Evolutionary conservation across 139 green algal genomes (phyloP).

Genomic region (Chloropicon primus): DNA sequence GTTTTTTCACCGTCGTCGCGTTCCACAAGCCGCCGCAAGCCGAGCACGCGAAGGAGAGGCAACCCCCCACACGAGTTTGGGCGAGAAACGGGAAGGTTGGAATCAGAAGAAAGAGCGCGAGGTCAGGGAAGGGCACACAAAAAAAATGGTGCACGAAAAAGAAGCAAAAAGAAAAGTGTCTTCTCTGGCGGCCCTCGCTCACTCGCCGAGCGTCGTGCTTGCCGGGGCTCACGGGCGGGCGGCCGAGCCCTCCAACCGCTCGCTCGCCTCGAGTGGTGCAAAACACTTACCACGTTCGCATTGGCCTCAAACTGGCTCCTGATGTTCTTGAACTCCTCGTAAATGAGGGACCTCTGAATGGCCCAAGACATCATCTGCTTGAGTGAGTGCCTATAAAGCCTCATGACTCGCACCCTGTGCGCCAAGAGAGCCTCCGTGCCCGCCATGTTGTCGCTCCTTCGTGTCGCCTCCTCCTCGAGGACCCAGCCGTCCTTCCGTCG

Average conservation of each 20-base stretch:
- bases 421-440: not conserved
- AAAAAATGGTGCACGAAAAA: not conserved
- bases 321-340: not conserved
- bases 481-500: too few species aligned
- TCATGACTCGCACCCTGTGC: not conserved
- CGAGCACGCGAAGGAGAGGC: too few species aligned
- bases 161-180: not conserved
- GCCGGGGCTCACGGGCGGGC: too few species aligned
- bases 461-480: too few species aligned
- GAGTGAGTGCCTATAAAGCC: not conserved
- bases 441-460: not conserved
- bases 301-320: not conserved
- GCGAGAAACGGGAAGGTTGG: too few species aligned
- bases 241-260: not conserved
- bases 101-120: not conserved
- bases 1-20: too few species aligned
- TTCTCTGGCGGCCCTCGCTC: not conserved
- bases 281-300: not conserved
- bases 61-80: too few species aligned
- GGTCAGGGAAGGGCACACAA: not conserved
- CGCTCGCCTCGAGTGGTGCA: not conserved
- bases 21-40: too few species aligned
- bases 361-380: not conserved
- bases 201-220: not conserved
- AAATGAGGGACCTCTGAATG: not conserved